Percentiles rank a stretch among this genome's conserved stretches.
phyloP scores from a whole-genome alignment of 179 eudicot species.

The Beta macrorhiza region DNA sequence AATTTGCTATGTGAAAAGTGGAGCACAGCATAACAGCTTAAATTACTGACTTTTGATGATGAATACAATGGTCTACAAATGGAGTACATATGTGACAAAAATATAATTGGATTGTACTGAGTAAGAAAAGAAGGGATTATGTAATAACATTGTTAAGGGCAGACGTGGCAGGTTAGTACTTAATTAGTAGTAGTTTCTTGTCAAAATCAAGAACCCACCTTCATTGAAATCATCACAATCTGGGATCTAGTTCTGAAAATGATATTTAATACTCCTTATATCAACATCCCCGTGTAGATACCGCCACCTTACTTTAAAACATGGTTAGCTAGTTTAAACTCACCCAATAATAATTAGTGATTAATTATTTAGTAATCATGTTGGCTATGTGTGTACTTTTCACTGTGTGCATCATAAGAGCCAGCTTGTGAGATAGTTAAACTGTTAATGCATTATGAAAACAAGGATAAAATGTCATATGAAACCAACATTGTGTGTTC shows the following conservation, averaged over 20 bases:
- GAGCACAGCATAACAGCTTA: slow-evolving; percentile 1
- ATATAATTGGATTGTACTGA: neutral
- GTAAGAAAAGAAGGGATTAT: neutral
- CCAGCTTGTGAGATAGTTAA: too few relatives aligned
- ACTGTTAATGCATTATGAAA: too few relatives aligned
- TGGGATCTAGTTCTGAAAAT: slow-evolving; percentile 36
- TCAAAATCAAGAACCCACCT: slow-evolving; percentile 37
- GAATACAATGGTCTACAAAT: neutral
- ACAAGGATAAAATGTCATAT: too few relatives aligned
- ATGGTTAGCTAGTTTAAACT: neutral
- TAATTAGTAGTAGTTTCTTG: slow-evolving; percentile 26
- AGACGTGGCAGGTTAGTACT: slow-evolving; percentile 20
- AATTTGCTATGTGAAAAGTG: neutral
- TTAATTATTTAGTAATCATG: neutral
- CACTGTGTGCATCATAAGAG: too few relatives aligned
- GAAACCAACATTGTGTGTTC: too few relatives aligned
- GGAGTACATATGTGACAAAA: neutral
- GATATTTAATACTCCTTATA: slow-evolving; percentile 24
- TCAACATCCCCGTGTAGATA: slow-evolving; percentile 40
- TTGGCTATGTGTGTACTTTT: too few relatives aligned
- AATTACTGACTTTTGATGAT: neutral
- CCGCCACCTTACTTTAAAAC: slow-evolving; percentile 31
- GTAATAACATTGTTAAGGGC: neutral
- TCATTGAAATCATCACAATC: neutral
- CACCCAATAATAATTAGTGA: neutral